Evolutionary conservation across 352 stramenopile genomes (phyloP).

Genomic region (Pilasporangium apinafurcum): DNA sequence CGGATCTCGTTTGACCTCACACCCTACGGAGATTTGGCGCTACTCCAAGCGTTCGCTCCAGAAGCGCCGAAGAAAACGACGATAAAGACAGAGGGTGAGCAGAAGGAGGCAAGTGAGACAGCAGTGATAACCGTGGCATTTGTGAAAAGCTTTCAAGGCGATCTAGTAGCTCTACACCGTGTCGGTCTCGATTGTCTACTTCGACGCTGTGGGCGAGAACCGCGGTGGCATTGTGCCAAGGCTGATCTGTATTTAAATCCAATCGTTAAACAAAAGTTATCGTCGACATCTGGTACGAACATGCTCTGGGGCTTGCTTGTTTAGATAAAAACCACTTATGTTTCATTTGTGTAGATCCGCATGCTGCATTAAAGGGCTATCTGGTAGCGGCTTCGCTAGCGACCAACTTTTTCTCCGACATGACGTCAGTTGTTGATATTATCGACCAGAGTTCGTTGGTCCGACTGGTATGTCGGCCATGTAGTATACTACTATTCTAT

Average conservation of each 20-base stretch:
- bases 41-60: slow-evolving; percentile 64
- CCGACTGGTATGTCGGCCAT: slow-evolving; percentile 39
- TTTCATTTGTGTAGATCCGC: slow-evolving; percentile 42
- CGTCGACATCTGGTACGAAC: slow-evolving; percentile 43
- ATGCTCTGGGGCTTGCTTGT: background rate
- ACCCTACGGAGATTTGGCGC: slow-evolving; percentile 73
- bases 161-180: slow-evolving; percentile 54
- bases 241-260: slow-evolving; percentile 69
- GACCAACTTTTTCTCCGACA: slow-evolving; percentile 79
- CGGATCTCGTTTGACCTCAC: slow-evolving; percentile 77
- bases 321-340: background rate
- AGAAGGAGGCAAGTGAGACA: slow-evolving; percentile 12
- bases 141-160: slow-evolving; percentile 44
- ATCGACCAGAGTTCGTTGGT: slow-evolving; percentile 84
- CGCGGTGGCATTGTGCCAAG: slow-evolving; percentile 68
- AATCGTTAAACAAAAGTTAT: slow-evolving; percentile 60
- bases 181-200: slow-evolving; percentile 44
- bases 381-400: slow-evolving; percentile 69
- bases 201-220: slow-evolving; percentile 57
- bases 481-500: background rate
- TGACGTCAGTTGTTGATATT: slow-evolving; percentile 61
- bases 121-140: slow-evolving; percentile 30
- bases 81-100: slow-evolving; percentile 6
- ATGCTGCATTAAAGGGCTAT: slow-evolving; percentile 59
- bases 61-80: slow-evolving; percentile 25